These are phyloP conservation scores for Mycena floridula DNA, from an alignment of 768 basidiomycete species.

Conservation along the genomic window DNA sequence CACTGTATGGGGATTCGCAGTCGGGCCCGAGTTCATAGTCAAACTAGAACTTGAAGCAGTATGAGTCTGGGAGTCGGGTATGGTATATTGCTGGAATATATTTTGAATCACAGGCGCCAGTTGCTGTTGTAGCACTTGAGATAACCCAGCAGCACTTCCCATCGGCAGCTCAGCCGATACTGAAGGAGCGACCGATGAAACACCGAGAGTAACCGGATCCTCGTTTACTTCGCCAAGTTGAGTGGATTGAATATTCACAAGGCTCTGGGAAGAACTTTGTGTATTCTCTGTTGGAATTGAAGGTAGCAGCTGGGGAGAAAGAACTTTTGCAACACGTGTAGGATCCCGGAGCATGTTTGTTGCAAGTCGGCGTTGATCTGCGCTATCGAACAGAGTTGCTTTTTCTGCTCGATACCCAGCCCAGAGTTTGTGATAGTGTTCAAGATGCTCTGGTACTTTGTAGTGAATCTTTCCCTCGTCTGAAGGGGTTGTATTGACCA, in stretches of 20 bases:
- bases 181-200: neutral
- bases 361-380: neutral
- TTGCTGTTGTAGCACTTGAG: too few relatives aligned
- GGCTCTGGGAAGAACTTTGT: too few relatives aligned
- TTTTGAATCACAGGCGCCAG: neutral
- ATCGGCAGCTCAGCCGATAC: too few relatives aligned
- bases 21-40: neutral
- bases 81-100: too few relatives aligned
- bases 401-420: neutral
- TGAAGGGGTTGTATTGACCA: conserved; percentile 1
- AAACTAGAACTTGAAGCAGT: neutral
- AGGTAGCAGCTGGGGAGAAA: neutral
- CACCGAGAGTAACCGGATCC: neutral
- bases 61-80: too few relatives aligned
- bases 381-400: neutral
- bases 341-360: neutral
- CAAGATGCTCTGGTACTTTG: conserved; percentile 12
- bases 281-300: too few relatives aligned
- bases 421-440: conserved; percentile 11
- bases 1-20: neutral
- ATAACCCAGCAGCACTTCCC: too few relatives aligned
- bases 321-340: neutral
- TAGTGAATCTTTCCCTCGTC: conserved; percentile 5
- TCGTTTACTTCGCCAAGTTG: neutral
- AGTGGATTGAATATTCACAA: neutral